Conservation (phyloP, 305 asterid species). For the Rubia balearica region DNA sequence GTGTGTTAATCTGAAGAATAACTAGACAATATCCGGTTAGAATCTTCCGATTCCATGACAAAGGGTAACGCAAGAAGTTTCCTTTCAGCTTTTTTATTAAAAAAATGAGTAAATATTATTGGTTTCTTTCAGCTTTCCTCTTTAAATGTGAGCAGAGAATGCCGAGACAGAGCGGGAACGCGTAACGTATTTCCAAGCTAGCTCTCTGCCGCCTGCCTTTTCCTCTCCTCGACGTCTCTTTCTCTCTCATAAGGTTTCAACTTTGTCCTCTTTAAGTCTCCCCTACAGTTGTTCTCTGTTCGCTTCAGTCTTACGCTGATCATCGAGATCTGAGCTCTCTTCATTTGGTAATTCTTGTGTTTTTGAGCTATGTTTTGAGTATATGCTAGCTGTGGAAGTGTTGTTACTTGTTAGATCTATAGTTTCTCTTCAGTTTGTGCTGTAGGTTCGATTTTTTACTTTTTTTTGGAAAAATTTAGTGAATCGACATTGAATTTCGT, state of each 20-base stretch:
- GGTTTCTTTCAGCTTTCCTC: slow-evolving; percentile 1
- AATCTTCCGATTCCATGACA: slow-evolving; percentile 7
- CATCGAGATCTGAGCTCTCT: slow-evolving; percentile 43
- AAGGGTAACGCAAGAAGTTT: slow-evolving; percentile 12
- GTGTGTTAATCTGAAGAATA: no score
- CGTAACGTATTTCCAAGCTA: slow-evolving; percentile 28
- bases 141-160: slow-evolving; percentile 25
- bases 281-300: slow-evolving; percentile 11
- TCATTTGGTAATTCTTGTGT: slow-evolving; percentile 6
- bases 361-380: slow-evolving; percentile 4
- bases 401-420: background rate
- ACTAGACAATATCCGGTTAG: background rate
- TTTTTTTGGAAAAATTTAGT: no score
- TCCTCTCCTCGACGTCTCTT: slow-evolving; percentile 26
- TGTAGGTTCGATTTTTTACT: background rate
- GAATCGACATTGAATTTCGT: background rate
- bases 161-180: slow-evolving; percentile 44
- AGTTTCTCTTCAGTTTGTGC: background rate
- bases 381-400: background rate
- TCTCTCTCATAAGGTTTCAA: slow-evolving; percentile 42
- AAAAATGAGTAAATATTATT: no score
- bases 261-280: slow-evolving; percentile 23
- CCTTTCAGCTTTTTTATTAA: background rate
- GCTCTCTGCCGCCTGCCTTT: slow-evolving; percentile 12
- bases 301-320: slow-evolving; percentile 38